Base-by-base conservation (phyloP, 768 basidiomycete species). In the Podaxis carcinomalis region DNA sequence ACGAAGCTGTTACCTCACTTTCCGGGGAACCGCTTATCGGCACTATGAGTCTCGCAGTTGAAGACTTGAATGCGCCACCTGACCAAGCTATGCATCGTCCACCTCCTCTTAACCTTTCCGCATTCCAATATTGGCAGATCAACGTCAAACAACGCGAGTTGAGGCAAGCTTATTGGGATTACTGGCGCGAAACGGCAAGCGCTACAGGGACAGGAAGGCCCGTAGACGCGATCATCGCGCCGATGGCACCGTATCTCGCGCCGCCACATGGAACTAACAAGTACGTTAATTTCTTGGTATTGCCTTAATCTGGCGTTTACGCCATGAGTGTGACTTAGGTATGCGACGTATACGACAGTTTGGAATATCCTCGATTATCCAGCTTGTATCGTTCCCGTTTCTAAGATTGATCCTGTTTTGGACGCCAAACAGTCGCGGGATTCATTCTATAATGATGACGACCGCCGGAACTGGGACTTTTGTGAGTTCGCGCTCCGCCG, bases 351-450 rank as follows among this genome's bases (percentile, higher is more conserved):
- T 65, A 89, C 89, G 0, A 75, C 73, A n/a, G 73, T 86, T 36
- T 88, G 84, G 82, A 92, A 88, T 64, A 68, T 78, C 10, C 77
- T 87, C n/a, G 90, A 92, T 67, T 91, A 86, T 63, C 71, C 86
- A 0, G 77, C 83, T 1, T 73, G 83, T 6, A 73, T 83, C 11
- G 79, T 92, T 61, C 91, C 92, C 0, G 88, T 90, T 19, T 79
- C 86, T 0, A 76, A 66, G 40, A 85, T 90, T 7, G 80, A 89
- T 67, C 80, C 77, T 1, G 47, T 56, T 6, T 51, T 86, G 6
- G 91, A 92, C 64, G 69, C 67, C 4, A 79, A 78, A 68, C 71
- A 67, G 36, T 69, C 79, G 2, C 71, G 76, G 1, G 73, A 81
- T 51, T 66, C 71, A n/a, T 89, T 88, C 71, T 70, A 81, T 32